Base-by-base conservation (phyloP, 108 stramenopile genomes). In the Craspedostauros australis region DNA sequence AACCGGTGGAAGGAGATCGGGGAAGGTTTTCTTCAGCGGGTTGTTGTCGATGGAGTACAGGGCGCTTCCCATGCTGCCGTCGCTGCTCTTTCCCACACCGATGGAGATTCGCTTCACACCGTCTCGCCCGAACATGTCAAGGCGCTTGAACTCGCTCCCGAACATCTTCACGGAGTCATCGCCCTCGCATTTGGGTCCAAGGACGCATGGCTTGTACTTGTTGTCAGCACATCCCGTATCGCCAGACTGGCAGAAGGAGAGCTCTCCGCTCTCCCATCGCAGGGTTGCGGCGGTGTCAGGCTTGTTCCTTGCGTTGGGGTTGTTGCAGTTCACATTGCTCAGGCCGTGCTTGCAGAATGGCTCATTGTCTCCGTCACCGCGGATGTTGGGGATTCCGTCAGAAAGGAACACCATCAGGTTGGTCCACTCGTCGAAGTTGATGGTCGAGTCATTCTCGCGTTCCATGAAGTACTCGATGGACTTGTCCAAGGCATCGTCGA, bases 371-470 rank as follows among this genome's bases (percentile, higher is more conserved):
- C 60, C 64, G 23, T 66, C 70, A 12, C 60, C 70, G 36, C 43
- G 38, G 18, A 70, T 46, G 33, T 64, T 70, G 6, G 69, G 62
- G 15, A 54, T 57, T n/a, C 69, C 69, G 43, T 70, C 69, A 16
- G 55, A 45, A 16, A 70, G 25, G 46, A 70, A 70, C 12, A 70
- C 46, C 34, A 70, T 27, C 7, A 70, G 23, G 29, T 68, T 68
- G 12, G 31, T 55, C 18, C 54, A 46, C n/a, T 16, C 37, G 8
- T 24, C 6, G 36, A 37, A 37, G 16, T 3, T 3, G 2, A 37
- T 34, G 5, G 8, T 15, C 19, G 33, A 38, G 1, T 18, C 11
- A 20, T 55, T 44, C 24, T 44, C n/a, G n/a, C n/a, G n/a, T n/a
- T n/a, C n/a, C n/a, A n/a, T n/a, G 33, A 64, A 70, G 57, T 58